Base-by-base conservation (phyloP, 192 early-diverging fungal species). In the Coemansia interrupta region DNA sequence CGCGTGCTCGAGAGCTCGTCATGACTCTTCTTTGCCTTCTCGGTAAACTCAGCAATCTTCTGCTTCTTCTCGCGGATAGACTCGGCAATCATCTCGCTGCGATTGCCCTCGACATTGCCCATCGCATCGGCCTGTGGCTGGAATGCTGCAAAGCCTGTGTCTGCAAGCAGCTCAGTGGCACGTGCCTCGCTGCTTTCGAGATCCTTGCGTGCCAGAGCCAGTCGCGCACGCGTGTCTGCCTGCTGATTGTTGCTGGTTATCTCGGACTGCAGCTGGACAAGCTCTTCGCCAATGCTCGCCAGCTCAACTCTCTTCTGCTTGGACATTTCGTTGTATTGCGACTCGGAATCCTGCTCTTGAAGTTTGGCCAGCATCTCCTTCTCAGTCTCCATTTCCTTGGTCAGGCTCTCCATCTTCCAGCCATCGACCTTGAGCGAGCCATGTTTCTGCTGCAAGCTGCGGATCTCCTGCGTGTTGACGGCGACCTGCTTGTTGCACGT, bases 161-260 rank as follows among this genome's bases (percentile, higher is more conserved):
- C 47, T 7, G 24, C 47, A 15, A 36, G 18, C 54, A 65, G 41
- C 61, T 49, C 38, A 23, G 46, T 19, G 30, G 30, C 18, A 41
- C 58, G 50, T 7, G 47, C n/a, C 30, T 54, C 26, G 38, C 65
- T 58, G 49, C 22, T 52, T 17, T 84, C 70, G 12, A 72, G 54
- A 22, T 90, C 86, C 15, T 66, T 57, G 57, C 77, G 71, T 45
- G 84, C 83, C 12, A 89, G 45, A 0, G 73, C 64, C 41, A 93
- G 63, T 43, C 78, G 74, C 8, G 89, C 88, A 0, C 86, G 76
- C 0, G 80, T 82, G 30, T 89, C 86, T 0, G 77, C 80, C 52
- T 87, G 84, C 63, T 64, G 61, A 64, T 80, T 90, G 52, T 87
- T 76, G 48, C 64, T 19, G 54, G 72, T 39, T 5, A 89, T 84